Conservation (phyloP, 179 eudicot species). For the Gypsophila paniculata region DNA sequence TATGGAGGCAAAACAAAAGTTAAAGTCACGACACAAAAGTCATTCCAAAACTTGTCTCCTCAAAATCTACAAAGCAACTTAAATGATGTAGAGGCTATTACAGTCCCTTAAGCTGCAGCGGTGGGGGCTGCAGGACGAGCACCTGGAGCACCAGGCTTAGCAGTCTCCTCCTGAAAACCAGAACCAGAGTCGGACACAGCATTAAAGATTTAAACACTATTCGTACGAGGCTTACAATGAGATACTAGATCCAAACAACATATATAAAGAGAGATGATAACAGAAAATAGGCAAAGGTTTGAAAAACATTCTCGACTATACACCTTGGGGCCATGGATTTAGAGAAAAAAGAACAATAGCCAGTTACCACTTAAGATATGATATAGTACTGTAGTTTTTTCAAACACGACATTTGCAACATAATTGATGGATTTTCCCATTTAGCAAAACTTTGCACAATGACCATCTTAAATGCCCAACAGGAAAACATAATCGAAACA, state of each 20-base stretch:
- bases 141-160: constrained; percentile 21
- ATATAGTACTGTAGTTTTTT: too few species aligned
- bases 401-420: too few species aligned
- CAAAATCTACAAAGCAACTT: constrained; percentile 13
- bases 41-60: background rate
- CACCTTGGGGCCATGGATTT: too few species aligned
- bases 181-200: background rate
- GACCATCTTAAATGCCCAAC: too few species aligned
- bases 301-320: too few species aligned
- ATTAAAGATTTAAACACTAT: background rate
- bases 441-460: background rate
- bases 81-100: background rate
- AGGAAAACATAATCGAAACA: background rate
- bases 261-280: too few species aligned
- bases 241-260: too few species aligned
- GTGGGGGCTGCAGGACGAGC: constrained; percentile 29
- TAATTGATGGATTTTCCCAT: too few species aligned
- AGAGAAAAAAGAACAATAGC: too few species aligned
- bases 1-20: background rate
- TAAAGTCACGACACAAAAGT: background rate
- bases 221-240: too few species aligned
- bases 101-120: constrained; percentile 4
- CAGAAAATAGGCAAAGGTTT: too few species aligned
- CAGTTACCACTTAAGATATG: too few species aligned
- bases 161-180: constrained; percentile 26